These are phyloP conservation scores for Lagerstroemia speciosa DNA, from an alignment of 345 rosid species.

Conservation along the genomic window DNA sequence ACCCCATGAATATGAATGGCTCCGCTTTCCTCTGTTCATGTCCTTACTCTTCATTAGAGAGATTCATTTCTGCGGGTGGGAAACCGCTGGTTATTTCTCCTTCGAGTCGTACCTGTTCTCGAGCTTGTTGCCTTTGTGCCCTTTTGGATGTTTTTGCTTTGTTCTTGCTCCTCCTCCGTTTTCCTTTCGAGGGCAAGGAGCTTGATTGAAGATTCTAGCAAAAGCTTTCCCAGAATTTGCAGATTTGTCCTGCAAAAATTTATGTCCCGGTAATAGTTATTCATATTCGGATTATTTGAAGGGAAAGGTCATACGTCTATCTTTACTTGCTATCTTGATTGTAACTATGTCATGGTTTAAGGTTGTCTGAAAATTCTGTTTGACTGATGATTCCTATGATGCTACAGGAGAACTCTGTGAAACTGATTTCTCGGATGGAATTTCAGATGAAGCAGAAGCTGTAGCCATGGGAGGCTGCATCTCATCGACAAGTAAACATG, in stretches of 20 bases:
- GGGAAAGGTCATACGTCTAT: no score
- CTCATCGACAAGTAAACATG: slow-evolving; percentile 29
- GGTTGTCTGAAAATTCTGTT: not conserved
- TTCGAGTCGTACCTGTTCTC: not conserved
- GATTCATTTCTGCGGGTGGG: not conserved
- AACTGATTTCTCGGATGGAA: not conserved
- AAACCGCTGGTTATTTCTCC: not conserved
- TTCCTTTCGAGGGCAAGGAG: not conserved
- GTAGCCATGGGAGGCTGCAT: slow-evolving; percentile 67
- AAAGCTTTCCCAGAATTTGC: not conserved
- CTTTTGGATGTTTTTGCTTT: not conserved
- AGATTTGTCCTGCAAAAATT: not conserved
- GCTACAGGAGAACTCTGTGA: not conserved
- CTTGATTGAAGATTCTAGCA: not conserved
- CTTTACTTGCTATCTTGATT: no score
- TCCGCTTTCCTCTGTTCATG: not conserved
- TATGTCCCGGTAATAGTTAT: not conserved
- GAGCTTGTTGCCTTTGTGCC: not conserved
- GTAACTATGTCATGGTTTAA: not conserved
- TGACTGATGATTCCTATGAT: not conserved
- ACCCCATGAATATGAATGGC: not conserved
- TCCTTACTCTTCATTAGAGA: not conserved
- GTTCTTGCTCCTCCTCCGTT: not conserved
- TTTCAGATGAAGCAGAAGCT: slow-evolving; percentile 13
- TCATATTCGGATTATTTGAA: not conserved